phyloP scores from a whole-genome alignment of 352 stramenopile genomes.

The Phytophthora europaea region DNA sequence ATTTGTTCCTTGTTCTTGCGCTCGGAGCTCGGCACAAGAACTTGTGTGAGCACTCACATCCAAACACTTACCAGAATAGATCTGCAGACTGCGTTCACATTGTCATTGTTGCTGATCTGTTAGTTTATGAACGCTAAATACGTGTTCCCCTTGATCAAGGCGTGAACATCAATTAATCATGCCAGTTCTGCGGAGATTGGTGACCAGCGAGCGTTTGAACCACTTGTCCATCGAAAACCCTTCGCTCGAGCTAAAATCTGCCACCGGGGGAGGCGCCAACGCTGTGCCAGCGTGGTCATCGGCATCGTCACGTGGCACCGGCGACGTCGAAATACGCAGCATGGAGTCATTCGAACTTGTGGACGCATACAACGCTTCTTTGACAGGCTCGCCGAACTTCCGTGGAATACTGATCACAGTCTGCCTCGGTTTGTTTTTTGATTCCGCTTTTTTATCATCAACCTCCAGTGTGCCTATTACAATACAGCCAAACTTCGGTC shows the following conservation, averaged over 20 bases:
- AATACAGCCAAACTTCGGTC: neutral
- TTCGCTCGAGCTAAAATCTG: conserved; percentile 43
- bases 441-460: neutral
- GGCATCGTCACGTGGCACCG: neutral
- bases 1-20: conserved; percentile 7
- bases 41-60: neutral
- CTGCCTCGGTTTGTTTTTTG: conserved; percentile 6
- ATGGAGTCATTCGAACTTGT: conserved; percentile 6
- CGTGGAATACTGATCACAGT: conserved; percentile 18
- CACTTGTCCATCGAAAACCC: conserved; percentile 53
- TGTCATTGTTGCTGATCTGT: neutral
- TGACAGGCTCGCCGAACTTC: conserved; percentile 17
- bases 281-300: neutral
- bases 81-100: neutral
- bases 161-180: conserved; percentile 4
- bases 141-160: neutral
- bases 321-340: conserved; percentile 10
- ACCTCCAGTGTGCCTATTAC: conserved; percentile 5
- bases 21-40: neutral
- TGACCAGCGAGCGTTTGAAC: conserved; percentile 41
- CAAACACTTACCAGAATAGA: conserved; percentile 27
- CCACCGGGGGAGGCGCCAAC: neutral
- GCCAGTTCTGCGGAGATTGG: conserved; percentile 2
- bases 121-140: neutral
- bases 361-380: neutral